phyloP scores from a whole-genome alignment of 192 early-diverging fungal genomes.

The Piromyces sp. region DNA sequence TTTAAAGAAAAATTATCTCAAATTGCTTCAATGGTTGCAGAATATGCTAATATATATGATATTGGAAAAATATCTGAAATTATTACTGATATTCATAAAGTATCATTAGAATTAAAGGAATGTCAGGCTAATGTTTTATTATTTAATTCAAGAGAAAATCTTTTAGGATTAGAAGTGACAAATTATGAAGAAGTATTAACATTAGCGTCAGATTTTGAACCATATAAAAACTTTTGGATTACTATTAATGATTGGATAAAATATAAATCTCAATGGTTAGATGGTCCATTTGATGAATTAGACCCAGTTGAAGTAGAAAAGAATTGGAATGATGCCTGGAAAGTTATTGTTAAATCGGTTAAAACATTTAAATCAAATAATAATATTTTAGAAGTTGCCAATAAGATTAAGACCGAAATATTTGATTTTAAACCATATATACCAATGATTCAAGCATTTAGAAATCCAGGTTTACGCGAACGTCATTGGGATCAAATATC shows the following conservation, averaged over 20 bases:
- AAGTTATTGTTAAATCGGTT: constrained; percentile 33
- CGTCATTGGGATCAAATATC: constrained; percentile 35
- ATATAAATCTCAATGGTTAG: constrained; percentile 30
- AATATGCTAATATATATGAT: constrained; percentile 32
- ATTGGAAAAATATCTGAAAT: constrained; percentile 24
- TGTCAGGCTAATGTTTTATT: constrained; percentile 22
- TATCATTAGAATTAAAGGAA: constrained; percentile 31
- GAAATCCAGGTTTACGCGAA: constrained; percentile 43
- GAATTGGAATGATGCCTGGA: constrained; percentile 30
- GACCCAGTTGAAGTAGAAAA: constrained; percentile 40
- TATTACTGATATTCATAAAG: constrained; percentile 27
- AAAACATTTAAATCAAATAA: constrained; percentile 26
- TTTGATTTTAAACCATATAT: constrained; percentile 40
- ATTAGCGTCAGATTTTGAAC: constrained; percentile 36
- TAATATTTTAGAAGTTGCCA: neutral
- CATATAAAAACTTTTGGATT: constrained; percentile 35
- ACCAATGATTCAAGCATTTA: constrained; percentile 34
- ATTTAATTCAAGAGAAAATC: constrained; percentile 35
- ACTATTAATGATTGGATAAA: constrained; percentile 37
- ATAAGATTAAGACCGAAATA: constrained; percentile 36
- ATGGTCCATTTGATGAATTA: constrained; percentile 31
- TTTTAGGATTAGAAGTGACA: constrained; percentile 36
- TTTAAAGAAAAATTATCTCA: constrained; percentile 37
- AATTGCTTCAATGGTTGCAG: constrained; percentile 22
- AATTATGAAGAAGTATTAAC: constrained; percentile 34